These are phyloP conservation scores for Lentinula lateritia DNA, from an alignment of 768 basidiomycete genomes.

Conservation along the genomic window DNA sequence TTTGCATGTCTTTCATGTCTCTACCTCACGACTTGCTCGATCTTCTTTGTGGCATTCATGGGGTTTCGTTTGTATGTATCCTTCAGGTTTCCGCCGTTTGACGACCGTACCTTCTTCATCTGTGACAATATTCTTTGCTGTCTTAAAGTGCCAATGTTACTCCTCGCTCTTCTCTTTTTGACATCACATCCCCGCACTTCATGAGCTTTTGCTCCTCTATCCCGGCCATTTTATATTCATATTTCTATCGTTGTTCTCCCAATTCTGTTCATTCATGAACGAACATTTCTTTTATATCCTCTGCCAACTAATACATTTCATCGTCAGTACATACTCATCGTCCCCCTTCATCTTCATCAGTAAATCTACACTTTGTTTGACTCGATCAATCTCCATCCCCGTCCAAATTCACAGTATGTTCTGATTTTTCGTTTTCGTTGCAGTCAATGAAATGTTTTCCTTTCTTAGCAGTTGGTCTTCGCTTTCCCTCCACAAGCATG, in stretches of 20 bases:
- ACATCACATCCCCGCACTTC: not conserved
- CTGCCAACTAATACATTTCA: not conserved
- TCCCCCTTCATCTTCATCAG: constrained; percentile 1
- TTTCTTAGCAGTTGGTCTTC: not conserved
- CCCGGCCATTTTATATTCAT: constrained; percentile 4
- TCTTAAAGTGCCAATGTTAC: not conserved
- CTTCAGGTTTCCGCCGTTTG: constrained; percentile 15
- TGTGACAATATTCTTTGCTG: constrained; percentile 9
- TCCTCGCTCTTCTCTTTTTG: not conserved
- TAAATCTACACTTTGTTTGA: not conserved
- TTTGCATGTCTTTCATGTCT: not conserved
- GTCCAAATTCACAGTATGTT: constrained; percentile 2
- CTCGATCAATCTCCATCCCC: not conserved
- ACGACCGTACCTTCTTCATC: constrained; percentile 7
- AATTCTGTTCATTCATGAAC: constrained; percentile 3
- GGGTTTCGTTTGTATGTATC: constrained; percentile 17
- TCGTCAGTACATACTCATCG: not conserved
- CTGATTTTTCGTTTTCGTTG: not conserved
- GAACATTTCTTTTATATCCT: not conserved
- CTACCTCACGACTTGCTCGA: constrained; percentile 8
- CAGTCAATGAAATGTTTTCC: not conserved
- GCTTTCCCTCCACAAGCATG: not conserved
- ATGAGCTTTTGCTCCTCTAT: constrained; percentile 7
- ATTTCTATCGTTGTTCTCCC: constrained; percentile 3
- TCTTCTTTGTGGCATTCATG: constrained; percentile 14